A percentile compares a stretch with the other conserved stretches of the same genome.
Conservation (phyloP, 805 yeast species). For the Lachancea thermotolerans region DNA sequence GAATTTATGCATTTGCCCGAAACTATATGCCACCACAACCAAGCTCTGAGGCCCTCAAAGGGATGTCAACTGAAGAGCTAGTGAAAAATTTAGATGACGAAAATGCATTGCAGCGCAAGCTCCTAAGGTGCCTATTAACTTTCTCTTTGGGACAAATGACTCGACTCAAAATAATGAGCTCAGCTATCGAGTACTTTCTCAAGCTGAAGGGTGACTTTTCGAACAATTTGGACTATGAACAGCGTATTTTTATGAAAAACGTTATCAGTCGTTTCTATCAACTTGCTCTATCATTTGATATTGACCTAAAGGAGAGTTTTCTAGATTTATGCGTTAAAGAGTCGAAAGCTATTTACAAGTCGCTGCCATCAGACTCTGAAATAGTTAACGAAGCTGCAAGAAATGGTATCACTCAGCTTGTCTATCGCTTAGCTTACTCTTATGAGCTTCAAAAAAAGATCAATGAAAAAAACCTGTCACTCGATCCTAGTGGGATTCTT, state of each 20-base stretch:
- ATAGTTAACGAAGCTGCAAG: conserved; percentile 28
- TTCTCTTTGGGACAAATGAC: conserved; percentile 40
- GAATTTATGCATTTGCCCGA: conserved; percentile 58
- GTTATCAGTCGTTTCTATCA: conserved; percentile 37
- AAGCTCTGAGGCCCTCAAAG: conserved; percentile 32
- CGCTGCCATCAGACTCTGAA: conserved; percentile 24
- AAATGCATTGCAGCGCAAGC: conserved; percentile 52
- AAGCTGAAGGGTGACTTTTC: conserved; percentile 16
- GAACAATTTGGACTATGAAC: conserved; percentile 2
- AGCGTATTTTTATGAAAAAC: conserved; percentile 26
- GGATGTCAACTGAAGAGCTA: conserved; percentile 32
- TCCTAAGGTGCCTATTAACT: conserved; percentile 58
- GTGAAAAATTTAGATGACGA: conserved; percentile 48
- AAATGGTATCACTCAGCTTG: conserved; percentile 32
- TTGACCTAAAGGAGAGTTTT: conserved; percentile 44
- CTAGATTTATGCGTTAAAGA: conserved; percentile 29
- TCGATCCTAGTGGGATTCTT: conserved; percentile 32
- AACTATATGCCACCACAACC: conserved; percentile 46
- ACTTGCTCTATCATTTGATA: conserved; percentile 59
- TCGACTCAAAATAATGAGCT: conserved; percentile 22
- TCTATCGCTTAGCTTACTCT: conserved; percentile 34
- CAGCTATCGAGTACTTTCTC: conserved; percentile 23
- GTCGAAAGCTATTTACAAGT: conserved; percentile 38
- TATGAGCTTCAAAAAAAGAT: conserved; percentile 28
- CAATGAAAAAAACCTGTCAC: conserved; percentile 26